phyloP scores from a whole-genome alignment of 345 rosid genomes.

The Physaria fendleri region DNA sequence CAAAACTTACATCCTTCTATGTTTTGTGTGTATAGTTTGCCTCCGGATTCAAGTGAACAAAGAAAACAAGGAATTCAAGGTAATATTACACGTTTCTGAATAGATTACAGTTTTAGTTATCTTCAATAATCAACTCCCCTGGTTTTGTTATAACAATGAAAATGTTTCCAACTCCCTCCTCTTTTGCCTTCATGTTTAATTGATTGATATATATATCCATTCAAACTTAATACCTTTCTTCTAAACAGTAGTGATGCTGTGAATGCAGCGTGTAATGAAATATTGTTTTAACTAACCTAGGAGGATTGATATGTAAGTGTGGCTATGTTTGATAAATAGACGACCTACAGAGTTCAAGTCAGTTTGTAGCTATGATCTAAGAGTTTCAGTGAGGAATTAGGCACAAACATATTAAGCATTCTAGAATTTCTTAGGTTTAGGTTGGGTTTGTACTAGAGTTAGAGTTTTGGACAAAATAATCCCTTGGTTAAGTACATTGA shows the following conservation, averaged over 20 bases:
- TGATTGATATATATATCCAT: not conserved
- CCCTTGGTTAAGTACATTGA: not conserved
- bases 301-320: not conserved
- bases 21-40: slow-evolving; percentile 53
- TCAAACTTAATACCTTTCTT: not conserved
- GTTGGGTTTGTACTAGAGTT: not conserved
- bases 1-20: not conserved
- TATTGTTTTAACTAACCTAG: not conserved
- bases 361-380: not conserved
- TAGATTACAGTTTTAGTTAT: not conserved
- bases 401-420: not conserved
- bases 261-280: not conserved
- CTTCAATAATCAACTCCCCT: not conserved
- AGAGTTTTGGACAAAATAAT: not conserved
- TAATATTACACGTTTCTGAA: not conserved
- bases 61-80: slow-evolving; percentile 98
- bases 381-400: not conserved
- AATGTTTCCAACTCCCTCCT: not conserved
- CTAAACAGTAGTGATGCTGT: not conserved
- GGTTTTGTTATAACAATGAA: not conserved
- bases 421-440: not conserved
- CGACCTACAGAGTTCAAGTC: not conserved
- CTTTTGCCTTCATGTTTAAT: not conserved
- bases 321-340: not conserved
- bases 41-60: slow-evolving; percentile 99